phyloP scores from a whole-genome alignment of 2,329 filamentous ascomycete genomes.

The Aspergillus eucalypticola region DNA sequence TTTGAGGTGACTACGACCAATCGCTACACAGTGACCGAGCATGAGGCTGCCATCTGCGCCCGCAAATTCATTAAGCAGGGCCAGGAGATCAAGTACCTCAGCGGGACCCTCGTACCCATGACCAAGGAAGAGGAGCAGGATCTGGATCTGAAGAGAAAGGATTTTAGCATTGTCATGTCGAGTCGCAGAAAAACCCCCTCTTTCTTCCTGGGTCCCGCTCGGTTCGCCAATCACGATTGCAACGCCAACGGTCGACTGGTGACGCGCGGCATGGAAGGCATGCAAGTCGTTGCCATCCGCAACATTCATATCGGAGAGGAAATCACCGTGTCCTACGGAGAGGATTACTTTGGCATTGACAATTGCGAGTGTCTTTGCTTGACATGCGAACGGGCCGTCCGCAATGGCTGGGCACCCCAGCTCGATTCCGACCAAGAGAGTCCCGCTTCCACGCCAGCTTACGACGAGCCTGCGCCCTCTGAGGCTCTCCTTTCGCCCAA shows the following conservation, averaged over 20 bases:
- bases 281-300: slow-evolving; percentile 82
- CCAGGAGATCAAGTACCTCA: slow-evolving; percentile 86
- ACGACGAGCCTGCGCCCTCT: slow-evolving; percentile 24
- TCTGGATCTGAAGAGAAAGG: slow-evolving; percentile 77
- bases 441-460: slow-evolving; percentile 34
- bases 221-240: slow-evolving; percentile 98
- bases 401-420: slow-evolving; percentile 77
- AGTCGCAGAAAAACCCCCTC: slow-evolving; percentile 87
- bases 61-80: slow-evolving; percentile 76
- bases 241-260: slow-evolving; percentile 85
- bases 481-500: slow-evolving; percentile 24
- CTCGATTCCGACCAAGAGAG: slow-evolving; percentile 39
- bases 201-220: slow-evolving; percentile 89
- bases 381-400: slow-evolving; percentile 73
- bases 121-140: slow-evolving; percentile 86
- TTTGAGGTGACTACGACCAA: slow-evolving; percentile 95
- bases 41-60: slow-evolving; percentile 85
- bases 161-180: slow-evolving; percentile 96
- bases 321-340: slow-evolving; percentile 93
- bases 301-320: slow-evolving; percentile 87
- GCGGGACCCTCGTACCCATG: slow-evolving; percentile 88
- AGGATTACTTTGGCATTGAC: slow-evolving; percentile 91
- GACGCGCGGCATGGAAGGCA: slow-evolving; percentile 79
- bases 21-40: slow-evolving; percentile 85
- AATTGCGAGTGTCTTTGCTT: slow-evolving; percentile 94